Base-by-base conservation (phyloP, 1,139 yeast species). In the Candida labiduridarum region DNA sequence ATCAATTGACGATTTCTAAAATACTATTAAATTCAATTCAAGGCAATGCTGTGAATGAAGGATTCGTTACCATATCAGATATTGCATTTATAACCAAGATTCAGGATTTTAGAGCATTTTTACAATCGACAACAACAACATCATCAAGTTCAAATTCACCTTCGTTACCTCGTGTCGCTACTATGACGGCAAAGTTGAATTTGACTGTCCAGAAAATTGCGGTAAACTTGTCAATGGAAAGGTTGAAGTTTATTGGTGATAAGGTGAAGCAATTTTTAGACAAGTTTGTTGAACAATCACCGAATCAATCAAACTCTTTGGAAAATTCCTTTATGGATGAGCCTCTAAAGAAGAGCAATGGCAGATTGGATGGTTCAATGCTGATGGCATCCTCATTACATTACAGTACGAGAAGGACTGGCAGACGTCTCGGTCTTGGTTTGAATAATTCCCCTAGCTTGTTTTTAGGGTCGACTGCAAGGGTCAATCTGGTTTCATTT, bases 1-100 rank as follows among this genome's bases (percentile, higher is more conserved):
- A 67, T 25, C 62, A 63, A 15, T 51, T 77, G 42, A 64, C 56
- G 15, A 64, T 77, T n/a, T 68, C 69, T 12, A 67, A 66, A 31
- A 56, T 76, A 1, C 40, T 61, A 12, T 46, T 73, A 9, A 64
- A 60, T 29, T 34, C 55, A 19, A 42, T 43, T 12, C 18, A 29
- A 1, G 59, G 58, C 30, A 47, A 49, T 31, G 22, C 12, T 16
- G 41, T 41, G 14, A 34, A 34, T 10, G 54, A 50, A 12, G 55
- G 51, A 1, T 27, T 72, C 1, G 52, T 64, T 3, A 57, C 62
- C 0, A 52, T 73, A 1, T 55, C 64, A 3, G 61, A 63, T 15
- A 55, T 70, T 7, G 48, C 46, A 4, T 47, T 72, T 2, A 40
- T 51, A 5, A 56, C 66, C 0, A 58, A 60, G 30, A 16, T 46